A percentile compares a stretch with the other conserved stretches of the same genome.
These are phyloP conservation scores for Tothia fuscella DNA, from an alignment of 2,329 filamentous ascomycete species.

Conservation along the genomic window DNA sequence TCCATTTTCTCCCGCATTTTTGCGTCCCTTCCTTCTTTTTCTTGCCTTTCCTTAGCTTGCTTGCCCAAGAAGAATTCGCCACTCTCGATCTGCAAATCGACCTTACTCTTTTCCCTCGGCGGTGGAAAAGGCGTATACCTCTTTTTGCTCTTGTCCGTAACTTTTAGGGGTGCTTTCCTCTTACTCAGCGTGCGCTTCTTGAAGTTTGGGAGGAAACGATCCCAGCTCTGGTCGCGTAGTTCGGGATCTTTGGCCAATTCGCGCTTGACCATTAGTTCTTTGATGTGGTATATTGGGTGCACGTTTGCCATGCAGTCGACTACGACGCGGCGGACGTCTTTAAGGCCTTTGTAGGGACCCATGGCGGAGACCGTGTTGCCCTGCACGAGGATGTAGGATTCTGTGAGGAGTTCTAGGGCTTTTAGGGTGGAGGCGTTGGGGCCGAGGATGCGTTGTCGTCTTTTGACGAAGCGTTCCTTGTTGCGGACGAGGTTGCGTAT, in stretches of 20 bases:
- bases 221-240: constrained; percentile 82
- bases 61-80: constrained; percentile 95
- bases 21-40: constrained; percentile 67
- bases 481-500: constrained; percentile 81
- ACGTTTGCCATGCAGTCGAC: constrained; percentile 97
- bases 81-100: constrained; percentile 93
- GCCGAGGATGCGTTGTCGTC: constrained; percentile 82
- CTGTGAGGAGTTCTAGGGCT: constrained; percentile 80
- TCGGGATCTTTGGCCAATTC: constrained; percentile 84
- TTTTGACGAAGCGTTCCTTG: constrained; percentile 92
- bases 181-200: constrained; percentile 86
- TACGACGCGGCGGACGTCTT: constrained; percentile 79
- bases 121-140: constrained; percentile 94
- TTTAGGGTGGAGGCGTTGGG: constrained; percentile 88
- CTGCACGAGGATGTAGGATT: constrained; percentile 89
- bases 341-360: constrained; percentile 85
- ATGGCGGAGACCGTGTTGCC: constrained; percentile 90
- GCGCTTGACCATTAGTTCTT: constrained; percentile 87
- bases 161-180: constrained; percentile 66
- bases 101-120: constrained; percentile 95
- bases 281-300: constrained; percentile 84
- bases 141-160: constrained; percentile 91
- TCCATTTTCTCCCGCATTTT: constrained; percentile 79
- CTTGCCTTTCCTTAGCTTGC: constrained; percentile 77
- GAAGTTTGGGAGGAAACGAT: constrained; percentile 92